These are phyloP conservation scores for Phoma sp. DNA, from an alignment of 2,329 filamentous ascomycete genomes.

Conservation along the genomic window DNA sequence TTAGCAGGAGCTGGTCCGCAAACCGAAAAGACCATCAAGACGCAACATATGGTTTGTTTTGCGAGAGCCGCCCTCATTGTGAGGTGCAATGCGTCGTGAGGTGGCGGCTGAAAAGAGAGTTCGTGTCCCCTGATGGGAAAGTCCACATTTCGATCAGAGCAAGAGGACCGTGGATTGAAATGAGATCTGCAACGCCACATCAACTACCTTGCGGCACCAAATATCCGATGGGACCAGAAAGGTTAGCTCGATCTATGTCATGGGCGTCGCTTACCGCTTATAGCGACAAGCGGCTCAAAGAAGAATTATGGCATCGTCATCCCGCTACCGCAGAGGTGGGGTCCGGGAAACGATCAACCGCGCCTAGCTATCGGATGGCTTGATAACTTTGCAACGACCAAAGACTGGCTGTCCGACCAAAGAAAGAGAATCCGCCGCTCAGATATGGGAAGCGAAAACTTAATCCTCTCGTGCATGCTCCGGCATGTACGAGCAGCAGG, in stretches of 20 bases:
- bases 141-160: conserved; percentile 3
- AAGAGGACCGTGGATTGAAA: neutral
- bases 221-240: neutral
- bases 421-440: neutral
- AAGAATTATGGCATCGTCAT: conserved; percentile 2
- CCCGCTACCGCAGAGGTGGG: neutral
- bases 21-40: neutral
- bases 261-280: neutral
- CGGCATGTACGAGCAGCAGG: no score
- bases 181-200: conserved; percentile 4
- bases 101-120: neutral
- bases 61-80: neutral
- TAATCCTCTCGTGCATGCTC: neutral
- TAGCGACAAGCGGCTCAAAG: conserved; percentile 3
- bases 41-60: neutral
- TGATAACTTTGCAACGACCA: neutral
- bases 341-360: neutral
- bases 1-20: neutral
- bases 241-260: neutral
- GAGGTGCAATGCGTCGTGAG: neutral
- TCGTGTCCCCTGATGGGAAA: neutral
- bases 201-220: neutral
- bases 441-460: neutral
- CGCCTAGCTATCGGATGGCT: neutral
- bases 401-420: neutral